Conservation (phyloP, 163 green algal genomes). For the Scenedesmus sp. region DNA sequence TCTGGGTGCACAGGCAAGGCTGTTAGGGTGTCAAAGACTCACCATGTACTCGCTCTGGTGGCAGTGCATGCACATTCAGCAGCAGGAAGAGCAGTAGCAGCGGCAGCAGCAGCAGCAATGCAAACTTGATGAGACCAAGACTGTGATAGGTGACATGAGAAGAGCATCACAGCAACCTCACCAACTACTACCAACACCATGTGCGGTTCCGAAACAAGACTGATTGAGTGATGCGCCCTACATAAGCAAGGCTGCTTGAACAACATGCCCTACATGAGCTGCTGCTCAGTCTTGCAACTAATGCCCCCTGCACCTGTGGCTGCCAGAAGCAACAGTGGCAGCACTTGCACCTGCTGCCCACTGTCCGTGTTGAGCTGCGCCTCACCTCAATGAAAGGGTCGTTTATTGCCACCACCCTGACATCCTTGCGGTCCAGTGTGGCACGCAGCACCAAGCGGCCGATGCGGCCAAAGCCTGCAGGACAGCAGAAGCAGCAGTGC, state of each 20-base stretch:
- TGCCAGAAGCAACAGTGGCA: not conserved
- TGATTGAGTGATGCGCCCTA: not conserved
- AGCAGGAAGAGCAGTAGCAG: not conserved
- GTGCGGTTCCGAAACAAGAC: too few species aligned
- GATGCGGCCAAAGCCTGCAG: constrained; percentile 93
- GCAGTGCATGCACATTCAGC: not conserved
- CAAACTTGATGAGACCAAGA: too few species aligned
- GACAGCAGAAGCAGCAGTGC: not conserved
- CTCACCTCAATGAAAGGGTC: constrained; percentile 95
- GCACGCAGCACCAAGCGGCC: constrained; percentile 76
- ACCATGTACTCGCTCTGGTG: constrained; percentile 18
- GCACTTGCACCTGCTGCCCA: not conserved
- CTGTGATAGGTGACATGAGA: too few species aligned
- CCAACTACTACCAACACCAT: too few species aligned
- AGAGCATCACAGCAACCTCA: too few species aligned
- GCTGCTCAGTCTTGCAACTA: not conserved
- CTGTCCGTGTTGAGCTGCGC: not conserved
- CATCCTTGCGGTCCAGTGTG: constrained; percentile 81
- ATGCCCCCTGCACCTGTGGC: not conserved
- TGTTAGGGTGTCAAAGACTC: not conserved
- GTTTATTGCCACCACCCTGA: constrained; percentile 95
- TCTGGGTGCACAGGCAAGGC: not conserved
- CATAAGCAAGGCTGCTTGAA: too few species aligned
- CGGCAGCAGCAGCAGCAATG: not conserved
- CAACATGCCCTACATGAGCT: too few species aligned